Percentiles rank a stretch among this genome's conserved stretches.
phyloP scores from a whole-genome alignment of 108 stramenopile genomes.

The Cyclotella choctawhatcheeana region DNA sequence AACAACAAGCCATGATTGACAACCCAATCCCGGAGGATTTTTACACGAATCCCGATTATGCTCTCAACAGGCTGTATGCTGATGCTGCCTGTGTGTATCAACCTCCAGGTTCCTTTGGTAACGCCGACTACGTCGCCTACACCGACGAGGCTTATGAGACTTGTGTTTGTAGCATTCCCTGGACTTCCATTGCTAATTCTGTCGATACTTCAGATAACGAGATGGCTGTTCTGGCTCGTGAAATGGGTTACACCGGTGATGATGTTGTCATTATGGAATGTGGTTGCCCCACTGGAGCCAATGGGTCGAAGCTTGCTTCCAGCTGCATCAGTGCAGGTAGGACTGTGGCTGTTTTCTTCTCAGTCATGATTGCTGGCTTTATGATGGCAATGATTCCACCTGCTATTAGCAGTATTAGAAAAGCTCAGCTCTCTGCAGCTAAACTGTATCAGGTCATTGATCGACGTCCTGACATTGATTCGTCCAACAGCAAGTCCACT shows the following conservation, averaged over 20 bases:
- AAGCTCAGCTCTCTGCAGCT: slow-evolving; percentile 5
- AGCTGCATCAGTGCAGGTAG: slow-evolving; percentile 31
- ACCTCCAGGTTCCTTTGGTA: slow-evolving; percentile 24
- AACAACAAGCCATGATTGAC: slow-evolving; percentile 31
- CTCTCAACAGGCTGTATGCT: slow-evolving; percentile 11
- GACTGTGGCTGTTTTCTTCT: slow-evolving; percentile 44
- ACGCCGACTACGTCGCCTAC: slow-evolving; percentile 12
- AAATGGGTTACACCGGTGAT: background rate
- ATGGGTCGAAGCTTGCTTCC: slow-evolving; percentile 19
- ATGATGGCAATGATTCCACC: slow-evolving; percentile 37
- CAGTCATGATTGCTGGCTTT: slow-evolving; percentile 39
- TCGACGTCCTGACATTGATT: slow-evolving; percentile 18
- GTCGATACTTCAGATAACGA: background rate
- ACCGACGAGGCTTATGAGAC: slow-evolving; percentile 21
- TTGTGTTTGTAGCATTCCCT: slow-evolving; percentile 36
- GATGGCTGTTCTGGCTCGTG: background rate
- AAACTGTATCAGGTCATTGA: slow-evolving; percentile 30
- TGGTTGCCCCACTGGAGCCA: slow-evolving; percentile 20
- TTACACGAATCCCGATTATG: slow-evolving; percentile 24
- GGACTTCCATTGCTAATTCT: slow-evolving; percentile 9
- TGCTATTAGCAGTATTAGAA: slow-evolving; percentile 14
- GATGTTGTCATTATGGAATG: slow-evolving; percentile 23
- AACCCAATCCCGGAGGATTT: slow-evolving; percentile 38
- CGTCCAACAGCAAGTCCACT: background rate
- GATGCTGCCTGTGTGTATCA: slow-evolving; percentile 7